phyloP scores from a whole-genome alignment of 2,329 filamentous ascomycete genomes.

The Coniochaeta sp. region DNA sequence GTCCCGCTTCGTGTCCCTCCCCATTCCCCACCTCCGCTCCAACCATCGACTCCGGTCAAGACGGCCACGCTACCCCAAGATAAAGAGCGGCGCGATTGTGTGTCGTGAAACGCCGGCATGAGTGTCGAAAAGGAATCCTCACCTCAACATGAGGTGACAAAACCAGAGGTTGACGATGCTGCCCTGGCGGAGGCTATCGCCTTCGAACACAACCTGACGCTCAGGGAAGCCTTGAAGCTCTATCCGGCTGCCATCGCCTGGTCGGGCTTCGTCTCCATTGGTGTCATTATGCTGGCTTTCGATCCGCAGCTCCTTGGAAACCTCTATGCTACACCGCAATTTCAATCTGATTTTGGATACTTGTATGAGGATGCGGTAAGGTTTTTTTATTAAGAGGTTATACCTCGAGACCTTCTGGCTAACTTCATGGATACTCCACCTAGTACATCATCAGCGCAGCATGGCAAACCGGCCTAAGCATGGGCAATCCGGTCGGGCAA shows the following conservation, averaged over 20 bases:
- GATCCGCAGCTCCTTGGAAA: constrained; percentile 58
- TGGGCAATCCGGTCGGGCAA: constrained; percentile 50
- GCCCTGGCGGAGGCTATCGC: constrained; percentile 27
- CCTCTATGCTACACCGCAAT: constrained; percentile 52
- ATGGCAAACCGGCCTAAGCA: constrained; percentile 39
- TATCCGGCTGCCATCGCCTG: constrained; percentile 42
- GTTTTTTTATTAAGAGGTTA: background rate
- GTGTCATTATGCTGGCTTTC: constrained; percentile 56
- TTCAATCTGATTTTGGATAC: constrained; percentile 48
- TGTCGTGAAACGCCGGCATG: background rate
- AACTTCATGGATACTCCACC: background rate
- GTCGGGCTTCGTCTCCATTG: constrained; percentile 52
- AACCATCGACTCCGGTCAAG: background rate
- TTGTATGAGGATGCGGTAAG: constrained; percentile 29
- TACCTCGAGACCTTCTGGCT: background rate
- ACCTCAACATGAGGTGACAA: background rate
- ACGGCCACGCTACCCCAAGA: background rate
- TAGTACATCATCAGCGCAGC: constrained; percentile 30
- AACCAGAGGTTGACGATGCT: constrained; percentile 6
- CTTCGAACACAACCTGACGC: constrained; percentile 30
- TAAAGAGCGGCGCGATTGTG: background rate
- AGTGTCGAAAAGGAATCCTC: background rate
- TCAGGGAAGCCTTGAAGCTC: constrained; percentile 30
- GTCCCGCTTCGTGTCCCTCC: background rate
- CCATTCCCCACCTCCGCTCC: background rate